Evolutionary conservation across 2,329 filamentous ascomycete species (phyloP), one percentile per base, ranked within the genome.

Genomic region (Penicillium sp.): DNA sequence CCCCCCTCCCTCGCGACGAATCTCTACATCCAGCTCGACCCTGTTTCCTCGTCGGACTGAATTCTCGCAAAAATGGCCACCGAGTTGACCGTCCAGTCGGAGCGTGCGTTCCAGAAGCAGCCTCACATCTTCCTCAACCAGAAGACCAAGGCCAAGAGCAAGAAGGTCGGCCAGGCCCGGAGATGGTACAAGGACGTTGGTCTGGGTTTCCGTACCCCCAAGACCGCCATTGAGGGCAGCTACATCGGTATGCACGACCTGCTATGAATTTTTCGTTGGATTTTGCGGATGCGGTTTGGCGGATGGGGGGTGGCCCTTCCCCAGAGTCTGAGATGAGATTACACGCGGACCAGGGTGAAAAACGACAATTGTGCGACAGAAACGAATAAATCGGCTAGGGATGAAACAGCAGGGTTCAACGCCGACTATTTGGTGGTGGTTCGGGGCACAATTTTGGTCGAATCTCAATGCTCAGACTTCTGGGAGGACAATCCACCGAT

Each of bases 61-160:
- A 80, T 78, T 79, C 75, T 79, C 83, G 84, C 84, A 86, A 88
- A 81, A 83, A 97, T 96, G 93, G 93, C 93, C 82, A 97, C 93
- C 88, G 93, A 97, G 88, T 88, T 97, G 86, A 96, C 93, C 83
- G 95, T 99, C 85, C 95, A 99, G 90, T 96, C 92, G 83, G 95
- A 99, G 91, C 94, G 95, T 87, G 95, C 95, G 88, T 99, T 91
- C 92, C 95, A 98, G 86, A 99, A 99, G 91, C 94, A 99, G 89
- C 95, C 95, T 83, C 95, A 99, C 86, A 97, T 99, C 88, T 99
- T 98, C 92, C 89, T 91, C 79, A 97, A 98, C 90, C 87, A 90
- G 81, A 99, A 99, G 91, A 85, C 86, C 83, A 92, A 93, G 88
- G 84, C 89, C 81, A 92, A 91, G 82, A 85, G 86, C 83, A 90